Evolutionary conservation across 495 filamentous ascomycete species (phyloP).

Genomic region (Halenospora varia): DNA sequence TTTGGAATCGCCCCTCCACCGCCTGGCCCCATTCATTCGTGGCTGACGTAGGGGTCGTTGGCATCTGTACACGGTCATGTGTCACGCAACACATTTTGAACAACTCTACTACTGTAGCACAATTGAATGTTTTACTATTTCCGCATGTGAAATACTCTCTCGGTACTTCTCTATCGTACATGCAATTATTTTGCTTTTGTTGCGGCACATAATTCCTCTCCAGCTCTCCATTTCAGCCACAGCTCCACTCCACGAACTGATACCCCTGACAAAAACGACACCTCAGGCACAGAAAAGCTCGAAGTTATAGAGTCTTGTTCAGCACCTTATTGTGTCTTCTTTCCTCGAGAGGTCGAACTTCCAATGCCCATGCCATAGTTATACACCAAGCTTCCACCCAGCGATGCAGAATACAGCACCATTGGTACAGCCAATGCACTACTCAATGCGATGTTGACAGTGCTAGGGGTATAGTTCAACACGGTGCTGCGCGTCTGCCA

Average conservation of each 20-base stretch:
- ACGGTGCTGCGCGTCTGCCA: not conserved
- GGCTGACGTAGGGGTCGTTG: no score
- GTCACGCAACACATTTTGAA: no score
- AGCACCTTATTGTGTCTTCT: constrained; percentile 1
- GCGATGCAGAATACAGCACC: not conserved
- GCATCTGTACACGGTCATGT: no score
- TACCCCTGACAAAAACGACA: not conserved
- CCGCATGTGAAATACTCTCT: not conserved
- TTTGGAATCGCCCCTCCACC: constrained; percentile 4
- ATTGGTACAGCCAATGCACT: not conserved
- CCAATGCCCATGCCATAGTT: constrained; percentile 1
- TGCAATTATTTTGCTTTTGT: not conserved
- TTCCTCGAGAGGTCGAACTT: not conserved
- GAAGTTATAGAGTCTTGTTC: no score
- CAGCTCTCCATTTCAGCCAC: not conserved
- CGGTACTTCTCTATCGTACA: not conserved
- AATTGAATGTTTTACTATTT: no score
- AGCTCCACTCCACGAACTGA: not conserved
- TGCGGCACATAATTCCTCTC: not conserved
- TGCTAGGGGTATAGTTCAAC: not conserved
- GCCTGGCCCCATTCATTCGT: no score
- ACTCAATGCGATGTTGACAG: not conserved
- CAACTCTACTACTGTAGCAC: no score
- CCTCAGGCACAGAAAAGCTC: no score
- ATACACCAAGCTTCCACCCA: constrained; percentile 5